Evolutionary conservation across 306 rosid genomes (phyloP), one percentile per base, ranked within the genome.

Genomic region (Sicyos baderoa): DNA sequence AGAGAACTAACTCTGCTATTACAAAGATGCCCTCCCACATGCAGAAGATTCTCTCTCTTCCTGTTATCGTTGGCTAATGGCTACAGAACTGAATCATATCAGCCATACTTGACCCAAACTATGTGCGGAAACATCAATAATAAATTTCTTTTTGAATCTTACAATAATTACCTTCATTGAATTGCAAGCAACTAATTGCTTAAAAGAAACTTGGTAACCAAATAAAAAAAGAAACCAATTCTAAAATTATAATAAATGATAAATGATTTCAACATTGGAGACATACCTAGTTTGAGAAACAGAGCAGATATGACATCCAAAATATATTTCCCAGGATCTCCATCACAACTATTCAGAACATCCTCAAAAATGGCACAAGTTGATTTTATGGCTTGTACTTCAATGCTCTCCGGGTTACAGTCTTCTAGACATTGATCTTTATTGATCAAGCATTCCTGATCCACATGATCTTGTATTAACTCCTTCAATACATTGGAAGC

Each of bases 221-320:
- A 18, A 54, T n/a, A 23, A 53, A 6, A 10, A n/a, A 52, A 29
- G 49, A 54, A 23, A 70, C 18, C 14, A 19, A 18, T 52, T 27
- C 22, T 29, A 12, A 32, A 23, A 62, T 49, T 60, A 47, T 55
- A 25, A 75, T 44, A 2, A 40, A 10, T 59, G 53, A 70, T 25
- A 47, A 22, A 32, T 60, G 15, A 45, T 73, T 32, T 51, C 61
- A 55, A 19, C 45, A 16, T 37, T 49, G 25, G 70, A 60, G 67
- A 60, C 85, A 14, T 80, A 93, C 98, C 94, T 13, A 93, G 86
- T 79, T 85, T 85, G 42, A 86, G 82, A 78, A 89, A 88, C 75
- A 93, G 71, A 76, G 85, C 82, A 74, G 97, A 85, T 71, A 86
- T 81, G 72, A 86, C 94, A 1, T 78, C 86, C 81, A 89, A 69